phyloP scores from a whole-genome alignment of 257 asterid species.

The Ajuga chamaepitys region DNA sequence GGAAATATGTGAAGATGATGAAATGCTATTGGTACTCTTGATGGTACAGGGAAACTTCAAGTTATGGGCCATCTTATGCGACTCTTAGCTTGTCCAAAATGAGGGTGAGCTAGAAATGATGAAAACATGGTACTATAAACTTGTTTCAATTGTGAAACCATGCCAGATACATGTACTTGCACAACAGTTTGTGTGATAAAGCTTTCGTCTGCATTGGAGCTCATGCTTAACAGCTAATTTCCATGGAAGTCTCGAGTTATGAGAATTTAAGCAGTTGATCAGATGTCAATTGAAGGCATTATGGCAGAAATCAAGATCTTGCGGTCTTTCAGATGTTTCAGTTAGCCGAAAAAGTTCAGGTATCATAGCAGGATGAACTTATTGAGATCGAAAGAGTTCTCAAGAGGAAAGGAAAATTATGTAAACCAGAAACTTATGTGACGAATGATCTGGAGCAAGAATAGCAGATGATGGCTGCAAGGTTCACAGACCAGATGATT shows the following conservation, averaged over 20 bases:
- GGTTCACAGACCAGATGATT: too few species aligned
- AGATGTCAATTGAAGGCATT: slow-evolving; percentile 34
- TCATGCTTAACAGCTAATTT: slow-evolving; percentile 33
- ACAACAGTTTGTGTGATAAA: slow-evolving; percentile 38
- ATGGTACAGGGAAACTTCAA: slow-evolving; percentile 24
- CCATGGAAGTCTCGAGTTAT: slow-evolving; percentile 28
- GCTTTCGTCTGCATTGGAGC: slow-evolving; percentile 39
- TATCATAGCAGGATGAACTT: slow-evolving; percentile 33
- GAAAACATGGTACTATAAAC: slow-evolving; percentile 30
- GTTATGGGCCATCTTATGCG: slow-evolving; percentile 34
- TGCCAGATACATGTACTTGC: slow-evolving; percentile 29
- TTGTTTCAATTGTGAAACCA: slow-evolving; percentile 18
- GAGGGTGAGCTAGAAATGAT: slow-evolving; percentile 30
- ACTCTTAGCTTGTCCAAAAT: slow-evolving; percentile 11
- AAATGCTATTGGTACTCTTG: slow-evolving; percentile 32
- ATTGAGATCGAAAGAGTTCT: slow-evolving; percentile 36
- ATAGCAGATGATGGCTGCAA: not conserved
- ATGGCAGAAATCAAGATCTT: slow-evolving; percentile 40
- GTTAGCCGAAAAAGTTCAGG: slow-evolving; percentile 27
- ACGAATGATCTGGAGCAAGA: not conserved
- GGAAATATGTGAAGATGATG: slow-evolving; percentile 38
- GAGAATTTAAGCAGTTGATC: slow-evolving; percentile 34
- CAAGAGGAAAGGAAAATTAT: slow-evolving; percentile 12
- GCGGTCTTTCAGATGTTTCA: slow-evolving; percentile 25
- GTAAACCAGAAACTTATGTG: slow-evolving; percentile 27